Base-by-base conservation (phyloP, 306 rosid genomes). In the Alnus rubra region DNA sequence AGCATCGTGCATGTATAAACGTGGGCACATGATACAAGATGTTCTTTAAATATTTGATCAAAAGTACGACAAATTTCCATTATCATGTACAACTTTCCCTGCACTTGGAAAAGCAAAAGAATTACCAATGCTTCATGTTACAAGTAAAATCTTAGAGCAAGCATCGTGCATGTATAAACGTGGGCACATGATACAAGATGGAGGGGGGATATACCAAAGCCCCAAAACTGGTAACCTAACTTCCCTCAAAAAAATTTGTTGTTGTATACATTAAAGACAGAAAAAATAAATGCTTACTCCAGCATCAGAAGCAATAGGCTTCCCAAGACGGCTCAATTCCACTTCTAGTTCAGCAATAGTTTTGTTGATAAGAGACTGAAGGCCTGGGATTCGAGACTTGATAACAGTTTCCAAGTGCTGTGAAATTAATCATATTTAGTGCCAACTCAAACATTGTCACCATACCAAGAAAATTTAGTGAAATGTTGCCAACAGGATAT, bases 331-430 rank as follows among this genome's bases (percentile, higher is more conserved):
- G 76, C 88, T 85, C 85, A 92, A 87, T 82, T 94, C 98, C 12
- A 90, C 23, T 88, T 94, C 98, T 71, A 94, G 88, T 51, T 94
- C 98, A 80, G 88, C 76, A 49, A 92, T 59, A 70, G 97, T 92
- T 84, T 94, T 94, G 89, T 80, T 92, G 49, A 94, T 92, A 74
- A 94, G 98, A 76, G 92, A 89, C 77, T 94, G 98, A 81, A 94
- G 87, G 83, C 97, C 98, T 0, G 97, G 98, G 78, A 92, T 90
- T 83, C 90, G 90, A 81, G 97, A 89, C 90, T 94, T 92, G 88
- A 94, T 94, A 16, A 92, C 98, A 19, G 81, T 88, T 87, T 94
- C 98, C 88, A 94, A 82, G 83, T 94, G 98, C 98, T 92, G 96
- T 73, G 16, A 76, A 14, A 78, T 73, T 35, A 76, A 82, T 69